Evolutionary conservation across 805 yeast genomes (phyloP), one percentile per base, ranked within the genome.

Genomic region (Pichia ethanolica): DNA sequence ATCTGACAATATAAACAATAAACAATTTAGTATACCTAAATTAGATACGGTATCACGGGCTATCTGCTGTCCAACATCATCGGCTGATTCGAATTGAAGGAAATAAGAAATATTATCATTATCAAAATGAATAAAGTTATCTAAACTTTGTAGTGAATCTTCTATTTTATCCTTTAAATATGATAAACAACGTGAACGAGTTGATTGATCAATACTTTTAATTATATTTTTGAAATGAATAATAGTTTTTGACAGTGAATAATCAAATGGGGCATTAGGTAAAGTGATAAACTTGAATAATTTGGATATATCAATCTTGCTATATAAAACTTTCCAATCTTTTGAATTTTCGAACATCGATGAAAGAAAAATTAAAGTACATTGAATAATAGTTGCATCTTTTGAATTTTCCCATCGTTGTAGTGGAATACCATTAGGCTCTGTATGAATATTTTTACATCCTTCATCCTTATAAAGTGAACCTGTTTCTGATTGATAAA

Each of bases 251-350:
- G 88, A 79, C 35, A 72, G 66, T 5, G 75, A 70, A 55, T 74
- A 81, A 57, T 85, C 89, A 60, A 72, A 83, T 0, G 91, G 84
- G 3, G 78, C 75, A 47, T 79, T 74, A 8, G 71, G 65, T 48
- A 81, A 58, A 2, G 75, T 69, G 7, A 83, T 60, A 36, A 78
- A 70, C 2, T 71, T 64, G 13, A 81, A 53, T 72, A 86, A 75
- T 12, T 70, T 68, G 10, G 70, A 66, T 51, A 72, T 68, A 0
- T 66, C 57, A 8, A 79, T 59, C 20, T 60, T 59, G n/a, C 65
- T 68, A 13, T 71, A 62, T 45, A 68, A 59, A 50, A 65, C 71
- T 28, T 65, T 63, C 75, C 82, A 72, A 52, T 74, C 73, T 4
- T 77, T 70, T 44, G 74, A 72, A 44, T 76, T 81, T 51, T 78